These are phyloP conservation scores for Paraphaeosphaeria minitans DNA, from an alignment of 2,329 filamentous ascomycete genomes.

Conservation along the genomic window DNA sequence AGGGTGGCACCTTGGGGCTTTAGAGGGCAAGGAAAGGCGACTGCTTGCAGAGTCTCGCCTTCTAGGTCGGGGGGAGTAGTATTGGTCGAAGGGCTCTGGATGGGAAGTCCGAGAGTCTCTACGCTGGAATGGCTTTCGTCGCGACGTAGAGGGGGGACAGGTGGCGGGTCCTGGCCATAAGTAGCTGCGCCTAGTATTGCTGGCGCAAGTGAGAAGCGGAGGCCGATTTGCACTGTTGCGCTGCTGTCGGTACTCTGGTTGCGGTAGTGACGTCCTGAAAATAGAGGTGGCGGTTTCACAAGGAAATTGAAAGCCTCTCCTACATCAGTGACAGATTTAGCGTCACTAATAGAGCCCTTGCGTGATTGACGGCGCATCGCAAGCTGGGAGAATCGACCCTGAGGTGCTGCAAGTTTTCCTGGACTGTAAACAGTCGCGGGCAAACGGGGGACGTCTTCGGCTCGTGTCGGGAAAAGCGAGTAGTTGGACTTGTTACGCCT, in stretches of 20 bases:
- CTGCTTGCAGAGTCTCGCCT: constrained; percentile 22
- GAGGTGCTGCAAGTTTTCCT: constrained; percentile 22
- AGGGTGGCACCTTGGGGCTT: constrained; percentile 10
- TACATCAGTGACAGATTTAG: constrained; percentile 44
- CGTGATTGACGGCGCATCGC: constrained; percentile 40
- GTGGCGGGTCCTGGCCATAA: constrained; percentile 24
- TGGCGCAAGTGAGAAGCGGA: constrained; percentile 64
- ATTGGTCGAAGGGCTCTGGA: constrained; percentile 33
- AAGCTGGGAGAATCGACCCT: constrained; percentile 33
- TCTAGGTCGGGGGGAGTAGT: constrained; percentile 16
- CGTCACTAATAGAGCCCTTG: constrained; percentile 31
- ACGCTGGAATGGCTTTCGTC: constrained; percentile 33
- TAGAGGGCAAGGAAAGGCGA: constrained; percentile 27
- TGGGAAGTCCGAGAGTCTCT: constrained; percentile 37
- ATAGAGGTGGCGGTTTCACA: constrained; percentile 47
- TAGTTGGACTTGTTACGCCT: constrained; percentile 42
- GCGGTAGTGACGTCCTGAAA: constrained; percentile 52
- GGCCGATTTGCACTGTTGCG: constrained; percentile 73
- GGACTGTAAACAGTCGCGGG: constrained; percentile 47
- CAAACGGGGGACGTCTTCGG: constrained; percentile 46
- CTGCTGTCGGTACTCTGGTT: constrained; percentile 68
- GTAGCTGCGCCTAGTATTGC: constrained; percentile 44
- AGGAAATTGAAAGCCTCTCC: constrained; percentile 44
- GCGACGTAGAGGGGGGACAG: constrained; percentile 23
- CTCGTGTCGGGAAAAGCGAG: constrained; percentile 47